Percentiles rank a stretch among this genome's conserved stretches.
Evolutionary conservation across 768 basidiomycete genomes (phyloP).

Genomic region (Serendipita indica): DNA sequence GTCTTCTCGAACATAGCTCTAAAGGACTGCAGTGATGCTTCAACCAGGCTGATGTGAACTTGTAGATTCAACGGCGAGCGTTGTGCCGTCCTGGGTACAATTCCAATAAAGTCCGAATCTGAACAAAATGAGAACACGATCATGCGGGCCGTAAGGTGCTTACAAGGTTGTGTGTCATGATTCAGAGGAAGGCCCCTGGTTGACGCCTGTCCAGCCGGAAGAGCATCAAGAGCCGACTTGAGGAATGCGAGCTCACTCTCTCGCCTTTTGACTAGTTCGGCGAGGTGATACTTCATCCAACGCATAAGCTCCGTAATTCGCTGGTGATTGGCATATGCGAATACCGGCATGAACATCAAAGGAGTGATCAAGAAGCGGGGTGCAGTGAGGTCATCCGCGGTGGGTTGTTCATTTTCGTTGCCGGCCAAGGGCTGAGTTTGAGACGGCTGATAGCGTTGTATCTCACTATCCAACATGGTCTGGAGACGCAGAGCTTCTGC

Average conservation of each 20-base stretch:
- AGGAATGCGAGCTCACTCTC: background rate
- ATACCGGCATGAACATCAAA: background rate
- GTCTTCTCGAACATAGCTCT: background rate
- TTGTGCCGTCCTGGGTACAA: background rate
- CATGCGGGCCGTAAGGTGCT: background rate
- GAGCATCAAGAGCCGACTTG: background rate
- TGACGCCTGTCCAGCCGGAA: background rate
- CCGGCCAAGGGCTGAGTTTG: background rate
- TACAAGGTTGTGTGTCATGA: background rate
- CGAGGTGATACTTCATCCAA: background rate
- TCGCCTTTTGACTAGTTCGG: background rate
- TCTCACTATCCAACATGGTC: background rate
- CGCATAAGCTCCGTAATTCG: background rate
- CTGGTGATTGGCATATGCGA: background rate
- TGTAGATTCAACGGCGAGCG: background rate
- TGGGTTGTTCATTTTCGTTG: background rate
- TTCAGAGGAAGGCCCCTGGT: background rate
- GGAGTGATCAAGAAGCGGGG: slow-evolving; percentile 3
- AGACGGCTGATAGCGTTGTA: background rate
- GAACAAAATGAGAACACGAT: background rate
- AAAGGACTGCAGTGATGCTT: background rate
- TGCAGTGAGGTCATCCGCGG: background rate
- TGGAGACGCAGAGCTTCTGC: background rate
- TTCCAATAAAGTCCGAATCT: background rate
- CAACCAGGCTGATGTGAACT: background rate